Base-by-base conservation (phyloP, 2,329 filamentous ascomycete species). In the Fusarium xylarioides region DNA sequence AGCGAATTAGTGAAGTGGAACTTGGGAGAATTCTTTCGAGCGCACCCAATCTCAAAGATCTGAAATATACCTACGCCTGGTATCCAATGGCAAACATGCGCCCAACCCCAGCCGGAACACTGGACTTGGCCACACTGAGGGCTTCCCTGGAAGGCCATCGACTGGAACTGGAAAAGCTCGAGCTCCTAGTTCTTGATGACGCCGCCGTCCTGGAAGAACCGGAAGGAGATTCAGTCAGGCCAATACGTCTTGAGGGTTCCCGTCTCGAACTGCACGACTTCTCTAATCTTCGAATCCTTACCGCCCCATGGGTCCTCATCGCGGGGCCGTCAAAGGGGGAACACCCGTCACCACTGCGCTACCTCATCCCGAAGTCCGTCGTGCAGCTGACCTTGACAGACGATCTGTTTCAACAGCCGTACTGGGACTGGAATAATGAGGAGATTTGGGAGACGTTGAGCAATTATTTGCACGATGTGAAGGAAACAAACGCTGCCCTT, bases 391-490 rank as follows among this genome's bases (percentile, higher is more conserved):
- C 18, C 19, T 37, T 53, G 34, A 26, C 50, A 11, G 34, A 37
- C 12, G 50, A 53, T 15, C 10, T 53, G 7, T 14, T 11, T 7
- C 23, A 10, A 37, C n/a, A 53, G 2, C n/a, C 0, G 3, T 53
- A 28, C 19, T 53, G 34, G 50, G 3, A 2, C 1, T 53, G 50
- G 50, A 6, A 0, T 0, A 4, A 2, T 2, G 0, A 2, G 16
- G 47, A 28, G 3, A 10, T 53, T 2, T 15, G 1, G 7, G 7
- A 4, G 0, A 28, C 10, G 50, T 3, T 38, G 1, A 5, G 4
- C 4, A 19, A 53, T 0, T 21, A 53, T 12, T 21, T 16, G 23
- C 0, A 6, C 7, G 19, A 53, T 6, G 6, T 37, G 23, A 26
- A 16, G 12, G 32, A 26, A 4, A 15, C 34, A 15, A 16, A 53